These are phyloP conservation scores for Cryptococcus hybrid DNA, from an alignment of 1,284 basidiomycete species.

Conservation along the genomic window DNA sequence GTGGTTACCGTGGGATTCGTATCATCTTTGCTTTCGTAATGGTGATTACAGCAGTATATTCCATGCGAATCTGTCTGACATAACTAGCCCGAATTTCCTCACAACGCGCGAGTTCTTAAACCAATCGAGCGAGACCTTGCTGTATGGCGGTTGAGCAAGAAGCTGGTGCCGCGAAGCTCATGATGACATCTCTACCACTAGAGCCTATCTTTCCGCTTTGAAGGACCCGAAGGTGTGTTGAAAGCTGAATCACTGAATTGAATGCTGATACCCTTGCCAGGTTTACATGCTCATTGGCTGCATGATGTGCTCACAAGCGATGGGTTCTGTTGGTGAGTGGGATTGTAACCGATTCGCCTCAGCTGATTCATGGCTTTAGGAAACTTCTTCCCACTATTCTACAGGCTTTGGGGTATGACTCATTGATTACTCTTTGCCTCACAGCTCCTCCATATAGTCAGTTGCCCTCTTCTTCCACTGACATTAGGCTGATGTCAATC, in stretches of 20 bases:
- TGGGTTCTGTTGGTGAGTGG: too few relatives aligned
- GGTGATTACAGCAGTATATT: constrained; percentile 1
- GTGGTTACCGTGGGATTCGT: constrained; percentile 18
- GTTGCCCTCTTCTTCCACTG: too few relatives aligned
- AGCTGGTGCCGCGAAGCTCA: constrained; percentile 17
- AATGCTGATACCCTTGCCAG: background rate
- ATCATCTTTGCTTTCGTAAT: constrained; percentile 19
- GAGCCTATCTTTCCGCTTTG: constrained; percentile 18
- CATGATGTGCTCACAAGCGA: constrained; percentile 3
- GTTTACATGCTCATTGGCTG: constrained; percentile 12
- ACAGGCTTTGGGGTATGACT: too few relatives aligned
- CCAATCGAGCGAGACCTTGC: constrained; percentile 25
- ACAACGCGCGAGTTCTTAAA: constrained; percentile 24
- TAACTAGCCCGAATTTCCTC: constrained; percentile 21
- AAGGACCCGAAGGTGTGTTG: constrained; percentile 18
- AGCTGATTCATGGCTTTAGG: too few relatives aligned
- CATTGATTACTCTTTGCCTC: too few relatives aligned
- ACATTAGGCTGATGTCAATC: too few relatives aligned
- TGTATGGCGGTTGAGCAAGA: constrained; percentile 29
- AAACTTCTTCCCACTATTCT: too few relatives aligned
- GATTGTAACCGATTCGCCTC: too few relatives aligned
- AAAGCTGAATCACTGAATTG: background rate
- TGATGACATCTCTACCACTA: constrained; percentile 13
- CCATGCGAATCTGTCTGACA: background rate
- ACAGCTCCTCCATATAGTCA: too few relatives aligned